Evolutionary conservation across 2,329 filamentous ascomycete species (phyloP), one percentile per base, ranked within the genome.

Genomic region (Colletotrichum brevisporum): DNA sequence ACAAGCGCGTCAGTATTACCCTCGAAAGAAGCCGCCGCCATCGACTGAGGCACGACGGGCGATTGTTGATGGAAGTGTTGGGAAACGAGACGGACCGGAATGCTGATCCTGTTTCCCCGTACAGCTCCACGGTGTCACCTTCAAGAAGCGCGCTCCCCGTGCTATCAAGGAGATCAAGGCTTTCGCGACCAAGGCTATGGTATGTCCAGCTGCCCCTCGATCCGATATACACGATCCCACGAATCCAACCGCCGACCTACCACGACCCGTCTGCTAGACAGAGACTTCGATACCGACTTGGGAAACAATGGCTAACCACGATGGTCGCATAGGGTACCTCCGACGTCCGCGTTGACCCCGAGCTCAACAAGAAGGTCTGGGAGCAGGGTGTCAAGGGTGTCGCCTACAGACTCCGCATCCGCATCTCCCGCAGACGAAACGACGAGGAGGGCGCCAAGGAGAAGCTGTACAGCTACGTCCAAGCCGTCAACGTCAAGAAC

Each of bases 331-430:
- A 99, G 96, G 95, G 95, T 83, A 99, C 96, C 86, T 86, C 89
- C 81, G 96, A 99, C 83, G 96, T 99, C 87, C 96, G 96, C 80
- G 87, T 99, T 82, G 96, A 99, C 90, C 96, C 96, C 81, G 93
- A 96, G 88, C 88, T 99, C 82, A 99, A 99, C 93, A 99, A 99
- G 94, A 98, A 99, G 91, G 95, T 99, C 84, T 99, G 96, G 96
- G 96, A 99, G 88, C 89, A 92, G 82, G 96, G 96, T 85, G 91
- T 99, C 89, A 99, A 98, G 93, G 97, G 96, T 81, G 95, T 98
- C 77, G 94, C 95, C 77, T 98, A 92, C 93, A 92, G 97, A 86
- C 90, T 99, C 79, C 95, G 96, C 81, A 91, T 99, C 82, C 94
- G 97, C 87, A 98, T 99, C 88, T 97, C 94, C 83, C 94, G 96